phyloP scores from a whole-genome alignment of 306 rosid species.

The Cyclanthera cordifolia region DNA sequence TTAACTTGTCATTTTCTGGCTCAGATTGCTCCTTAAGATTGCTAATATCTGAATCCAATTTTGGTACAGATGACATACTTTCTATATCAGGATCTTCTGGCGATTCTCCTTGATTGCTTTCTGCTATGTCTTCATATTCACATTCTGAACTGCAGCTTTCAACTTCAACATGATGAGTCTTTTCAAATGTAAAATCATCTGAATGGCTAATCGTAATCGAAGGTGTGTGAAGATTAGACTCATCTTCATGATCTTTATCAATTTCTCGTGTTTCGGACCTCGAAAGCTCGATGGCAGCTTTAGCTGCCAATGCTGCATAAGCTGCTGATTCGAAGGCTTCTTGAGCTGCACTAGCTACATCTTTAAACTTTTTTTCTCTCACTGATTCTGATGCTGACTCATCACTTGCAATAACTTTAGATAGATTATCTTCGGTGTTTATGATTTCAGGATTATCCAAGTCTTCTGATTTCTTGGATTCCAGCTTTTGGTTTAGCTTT shows the following conservation, averaged over 20 bases:
- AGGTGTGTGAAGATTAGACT: neutral
- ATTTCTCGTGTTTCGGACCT: constrained; percentile 42
- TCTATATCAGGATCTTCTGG: neutral
- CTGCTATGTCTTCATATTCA: neutral
- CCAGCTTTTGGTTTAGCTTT: constrained; percentile 6
- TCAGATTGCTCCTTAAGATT: neutral
- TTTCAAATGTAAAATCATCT: no score
- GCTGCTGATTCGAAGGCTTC: constrained; percentile 94
- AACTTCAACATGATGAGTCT: no score
- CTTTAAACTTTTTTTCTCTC: constrained; percentile 41
- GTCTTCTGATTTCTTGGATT: constrained; percentile 3
- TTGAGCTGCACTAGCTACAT: constrained; percentile 73
- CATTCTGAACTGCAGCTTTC: constrained; percentile 7
- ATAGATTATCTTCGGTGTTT: constrained; percentile 14
- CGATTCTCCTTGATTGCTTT: constrained; percentile 4
- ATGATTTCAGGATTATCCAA: constrained; percentile 13
- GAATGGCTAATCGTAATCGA: no score
- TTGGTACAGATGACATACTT: neutral
- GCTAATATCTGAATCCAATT: neutral
- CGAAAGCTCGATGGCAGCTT: constrained; percentile 67
- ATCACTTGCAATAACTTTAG: constrained; percentile 24
- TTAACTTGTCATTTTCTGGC: neutral
- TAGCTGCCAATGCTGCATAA: constrained; percentile 78
- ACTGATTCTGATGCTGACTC: constrained; percentile 34
- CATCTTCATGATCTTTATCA: constrained; percentile 20